Conservation (phyloP, 768 basidiomycete genomes). For the Mycena metata region DNA sequence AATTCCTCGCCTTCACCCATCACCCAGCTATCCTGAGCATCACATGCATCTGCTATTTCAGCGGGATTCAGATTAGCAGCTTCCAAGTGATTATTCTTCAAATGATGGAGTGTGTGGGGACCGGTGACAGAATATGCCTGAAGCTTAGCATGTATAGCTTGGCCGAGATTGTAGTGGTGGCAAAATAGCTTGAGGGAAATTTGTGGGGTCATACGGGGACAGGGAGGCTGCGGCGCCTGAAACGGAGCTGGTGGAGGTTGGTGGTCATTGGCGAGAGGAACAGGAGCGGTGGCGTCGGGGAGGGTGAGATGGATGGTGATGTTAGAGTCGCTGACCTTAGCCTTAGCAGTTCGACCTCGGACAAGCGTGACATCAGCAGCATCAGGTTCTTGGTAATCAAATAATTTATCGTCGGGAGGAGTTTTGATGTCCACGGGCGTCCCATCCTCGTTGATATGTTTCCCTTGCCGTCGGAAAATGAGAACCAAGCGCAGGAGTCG, state of each 20-base stretch:
- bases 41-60: neutral
- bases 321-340: constrained; percentile 1
- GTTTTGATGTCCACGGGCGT: neutral
- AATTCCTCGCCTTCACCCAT: constrained; percentile 2
- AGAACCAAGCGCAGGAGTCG: neutral
- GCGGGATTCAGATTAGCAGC: neutral
- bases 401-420: constrained; percentile 5
- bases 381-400: neutral
- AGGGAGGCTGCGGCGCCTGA: neutral
- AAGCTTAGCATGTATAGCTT: neutral
- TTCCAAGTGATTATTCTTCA: constrained; percentile 2
- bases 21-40: constrained; percentile 5
- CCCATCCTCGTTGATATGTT: neutral
- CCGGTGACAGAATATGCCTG: neutral
- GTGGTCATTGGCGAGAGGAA: neutral
- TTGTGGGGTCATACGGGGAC: neutral
- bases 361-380: neutral
- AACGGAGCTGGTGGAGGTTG: neutral
- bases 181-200: neutral
- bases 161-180: neutral
- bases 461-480: constrained; percentile 2
- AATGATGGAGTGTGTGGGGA: neutral
- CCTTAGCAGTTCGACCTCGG: neutral
- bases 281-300: neutral
- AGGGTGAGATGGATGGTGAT: constrained; percentile 15